A percentile compares a stretch with the other conserved stretches of the same genome.
Evolutionary conservation across 1,139 yeast species (phyloP).

Genomic region (Saccharomyces pastorianus): DNA sequence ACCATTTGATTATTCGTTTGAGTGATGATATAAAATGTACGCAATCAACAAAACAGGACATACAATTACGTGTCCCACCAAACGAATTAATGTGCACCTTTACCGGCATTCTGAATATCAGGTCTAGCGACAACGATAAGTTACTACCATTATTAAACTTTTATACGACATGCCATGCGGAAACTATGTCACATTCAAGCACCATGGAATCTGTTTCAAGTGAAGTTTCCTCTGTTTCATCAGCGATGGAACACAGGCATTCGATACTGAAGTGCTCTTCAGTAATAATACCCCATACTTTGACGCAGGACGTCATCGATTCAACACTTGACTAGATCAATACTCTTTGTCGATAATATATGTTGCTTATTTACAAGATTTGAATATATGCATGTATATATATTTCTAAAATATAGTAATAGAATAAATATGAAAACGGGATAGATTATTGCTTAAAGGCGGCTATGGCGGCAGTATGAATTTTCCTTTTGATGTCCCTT

Average conservation of each 20-base stretch:
- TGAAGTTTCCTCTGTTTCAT: background rate
- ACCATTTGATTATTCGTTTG: conserved; percentile 14
- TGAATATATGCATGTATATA: background rate
- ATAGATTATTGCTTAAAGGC: conserved; percentile 30
- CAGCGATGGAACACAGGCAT: background rate
- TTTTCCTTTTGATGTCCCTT: conserved; percentile 75
- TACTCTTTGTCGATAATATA: background rate
- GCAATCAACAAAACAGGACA: conserved; percentile 30
- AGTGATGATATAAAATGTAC: conserved; percentile 18
- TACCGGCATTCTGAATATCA: background rate
- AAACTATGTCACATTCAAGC: background rate
- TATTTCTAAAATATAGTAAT: background rate
- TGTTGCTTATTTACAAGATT: background rate
- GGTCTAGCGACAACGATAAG: background rate
- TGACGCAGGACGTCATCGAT: background rate
- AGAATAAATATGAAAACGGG: background rate
- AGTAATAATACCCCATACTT: background rate
- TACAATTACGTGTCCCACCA: conserved; percentile 26
- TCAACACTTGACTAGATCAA: background rate
- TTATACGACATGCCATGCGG: background rate
- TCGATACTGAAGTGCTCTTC: background rate
- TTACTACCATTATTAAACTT: background rate
- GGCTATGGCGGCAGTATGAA: conserved; percentile 73
- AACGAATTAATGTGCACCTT: background rate
- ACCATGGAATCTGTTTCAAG: background rate